These are phyloP conservation scores for Solanum etuberosum DNA, from an alignment of 257 asterid genomes.

Conservation along the genomic window DNA sequence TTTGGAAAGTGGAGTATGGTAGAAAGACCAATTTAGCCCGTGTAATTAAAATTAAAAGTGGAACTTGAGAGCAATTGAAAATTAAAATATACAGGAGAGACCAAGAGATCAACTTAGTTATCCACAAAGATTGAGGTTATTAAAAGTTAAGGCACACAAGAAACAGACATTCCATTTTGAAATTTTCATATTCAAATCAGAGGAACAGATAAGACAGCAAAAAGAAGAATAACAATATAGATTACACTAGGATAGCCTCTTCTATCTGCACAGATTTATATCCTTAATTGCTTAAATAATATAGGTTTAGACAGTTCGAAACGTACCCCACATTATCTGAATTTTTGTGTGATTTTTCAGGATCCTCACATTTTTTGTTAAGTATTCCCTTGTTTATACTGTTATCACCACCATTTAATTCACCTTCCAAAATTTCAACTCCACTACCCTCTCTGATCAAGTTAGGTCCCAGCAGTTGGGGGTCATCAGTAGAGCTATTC, in stretches of 20 bases:
- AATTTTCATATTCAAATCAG: background rate
- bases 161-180: background rate
- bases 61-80: background rate
- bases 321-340: background rate
- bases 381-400: background rate
- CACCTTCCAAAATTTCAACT: conserved; percentile 18
- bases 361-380: background rate
- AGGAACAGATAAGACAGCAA: background rate
- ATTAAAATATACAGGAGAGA: background rate
- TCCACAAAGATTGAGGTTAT: background rate
- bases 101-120: background rate
- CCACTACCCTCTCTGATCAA: conserved; percentile 12
- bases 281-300: background rate
- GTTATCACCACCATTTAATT: conserved; percentile 8
- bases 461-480: conserved; percentile 14
- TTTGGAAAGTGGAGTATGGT: background rate
- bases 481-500: conserved; percentile 10
- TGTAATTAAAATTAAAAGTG: background rate
- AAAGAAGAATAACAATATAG: background rate
- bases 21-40: background rate
- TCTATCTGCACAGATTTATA: background rate
- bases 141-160: background rate
- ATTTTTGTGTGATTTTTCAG: background rate
- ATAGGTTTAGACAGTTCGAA: background rate
- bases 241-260: background rate